Base-by-base conservation (phyloP, 352 stramenopile genomes). In the Phytopythium montanum region DNA sequence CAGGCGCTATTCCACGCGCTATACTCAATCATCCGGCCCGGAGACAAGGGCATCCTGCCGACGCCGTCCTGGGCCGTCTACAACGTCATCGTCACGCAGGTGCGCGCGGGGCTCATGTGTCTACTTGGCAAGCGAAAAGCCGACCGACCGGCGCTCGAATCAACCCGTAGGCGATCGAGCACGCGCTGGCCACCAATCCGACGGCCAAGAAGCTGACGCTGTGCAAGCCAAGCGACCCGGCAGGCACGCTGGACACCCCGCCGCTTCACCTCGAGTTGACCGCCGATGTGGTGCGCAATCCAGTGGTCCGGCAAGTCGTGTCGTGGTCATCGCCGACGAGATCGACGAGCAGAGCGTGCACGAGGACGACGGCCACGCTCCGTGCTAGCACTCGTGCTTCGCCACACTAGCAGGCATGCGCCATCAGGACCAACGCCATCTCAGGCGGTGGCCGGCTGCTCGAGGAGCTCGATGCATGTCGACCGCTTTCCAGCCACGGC, bases 61-160 rank as follows among this genome's bases (percentile, higher is more conserved):
- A 92, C 95, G 21, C 96, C 96, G 10, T 99, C 97, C 79, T 99
- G 95, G 95, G 92, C 97, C 8, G 97, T 77, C 31, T 99, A 99
- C 79, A 93, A 96, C 9, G 94, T 97, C 70, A 98, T 99, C 60
- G 84, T 93, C 29, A 79, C 85, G 42, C 78, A 98, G 31, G 88
- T 90, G 2, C 88, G 87, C 33, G 94, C 88, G 2, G 81, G 81
- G 34, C 81, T 95, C 0, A 76, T 98, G 6, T 82, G 97, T 60
- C 69, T 99, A 18, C 85, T 89, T 58, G 98, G 93, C 5, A 89
- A 65, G 36, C 72, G 92, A 16, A 79, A 96, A 45, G 87, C 98
- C 59, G 81, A 91, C 54, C 99, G 97, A 66, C 67, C 98, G 53
- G n/a, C n/a, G n/a, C n/a, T n/a, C n/a, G n/a, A n/a, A 82, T 99